Evolutionary conservation across 805 yeast genomes (phyloP), one percentile per base, ranked within the genome.

Genomic region (Nakazawaea holstii): DNA sequence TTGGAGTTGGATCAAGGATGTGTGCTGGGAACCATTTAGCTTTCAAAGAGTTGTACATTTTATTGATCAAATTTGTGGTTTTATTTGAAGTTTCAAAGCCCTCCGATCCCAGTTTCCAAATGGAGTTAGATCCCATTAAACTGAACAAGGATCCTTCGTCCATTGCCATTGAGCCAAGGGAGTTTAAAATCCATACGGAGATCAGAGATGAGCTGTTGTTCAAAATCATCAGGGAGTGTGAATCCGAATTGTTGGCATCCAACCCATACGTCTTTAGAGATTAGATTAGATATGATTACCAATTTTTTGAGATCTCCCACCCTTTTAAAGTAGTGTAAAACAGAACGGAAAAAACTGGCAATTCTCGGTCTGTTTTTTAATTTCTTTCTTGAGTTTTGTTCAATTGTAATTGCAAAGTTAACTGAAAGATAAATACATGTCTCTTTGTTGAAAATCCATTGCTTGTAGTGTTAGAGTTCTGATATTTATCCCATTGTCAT

Each of bases 1-100:
- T 84, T 62, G 95, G 94, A 0, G 74, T 77, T 15, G 95, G 95
- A 0, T 68, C 83, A 1, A 63, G 95, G 47, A 80, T 74, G 80
- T 87, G 95, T 59, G 72, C 84, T 0, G 95, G 94, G 0, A 73
- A 74, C 41, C 72, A 75, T 45, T 67, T 86, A 42, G 90, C 90
- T 0, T 69, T 72, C 53, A 74, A 78, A 46, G 90, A 86, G 59
- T 65, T 86, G 55, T 87, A 86, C 55, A 68, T 77, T 4, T 59
- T 84, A 14, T 59, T 80, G 15, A 65, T 78, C 49, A 74, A 87
- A 45, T 57, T 80, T 45, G 58, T 85, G 1, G 57, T 81, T 1
- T 55, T 72, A 24, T 87, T 77, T 56, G 65, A 72, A 43, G 68
- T 84, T 11, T 57, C 58, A n/a, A 57, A 67, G 9, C 81, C 84